Base-by-base conservation (phyloP, 257 asterid species). In the Handroanthus guayacan region DNA sequence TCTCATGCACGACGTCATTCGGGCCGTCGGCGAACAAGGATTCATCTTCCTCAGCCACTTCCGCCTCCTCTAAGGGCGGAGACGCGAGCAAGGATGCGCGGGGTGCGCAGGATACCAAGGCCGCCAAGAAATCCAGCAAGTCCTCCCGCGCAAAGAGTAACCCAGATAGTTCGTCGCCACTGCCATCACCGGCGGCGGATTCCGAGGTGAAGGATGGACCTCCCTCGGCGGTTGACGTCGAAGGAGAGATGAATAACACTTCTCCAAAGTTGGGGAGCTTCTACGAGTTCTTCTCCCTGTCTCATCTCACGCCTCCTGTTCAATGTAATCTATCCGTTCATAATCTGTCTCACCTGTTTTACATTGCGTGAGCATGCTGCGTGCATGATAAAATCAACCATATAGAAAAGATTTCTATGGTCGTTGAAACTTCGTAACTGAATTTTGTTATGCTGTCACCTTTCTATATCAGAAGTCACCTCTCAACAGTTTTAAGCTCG, bases 281-380 rank as follows among this genome's bases (percentile, higher is more conserved):
- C 85, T 95, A 95, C 81, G 97, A 95, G 82, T 95, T 95, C 87
- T 95, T 95, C 64, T 95, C 99, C n/a, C 97, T 95, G 52, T 91
- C 97, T 56, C 97, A 95, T 86, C 97, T 92, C 85, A 89, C 93
- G 67, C 97, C 99, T 67, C 99, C 99, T 69, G 83, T 95, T 75
- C 99, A 95, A 75, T 89, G 99, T 95, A 87, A 75, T 64, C 66
- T 50, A 67, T 14, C 72, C 18, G 47, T 44, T 57, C 55, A 68
- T 79, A 2, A 9, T 74, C 58, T 20, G 0, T 25, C 31, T 25
- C 31, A 25, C 31, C 31, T 25, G 31, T 25, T 25, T 25, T 25
- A 25, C 31, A 25, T 39, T 37, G 5, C 34, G 6, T 9, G 66
- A 31, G 51, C 58, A 37, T 72, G 57, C 36, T 14, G 18, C 48